Evolutionary conservation across 1,284 basidiomycete species (phyloP).

Genomic region (Ceratobasidium sp.): DNA sequence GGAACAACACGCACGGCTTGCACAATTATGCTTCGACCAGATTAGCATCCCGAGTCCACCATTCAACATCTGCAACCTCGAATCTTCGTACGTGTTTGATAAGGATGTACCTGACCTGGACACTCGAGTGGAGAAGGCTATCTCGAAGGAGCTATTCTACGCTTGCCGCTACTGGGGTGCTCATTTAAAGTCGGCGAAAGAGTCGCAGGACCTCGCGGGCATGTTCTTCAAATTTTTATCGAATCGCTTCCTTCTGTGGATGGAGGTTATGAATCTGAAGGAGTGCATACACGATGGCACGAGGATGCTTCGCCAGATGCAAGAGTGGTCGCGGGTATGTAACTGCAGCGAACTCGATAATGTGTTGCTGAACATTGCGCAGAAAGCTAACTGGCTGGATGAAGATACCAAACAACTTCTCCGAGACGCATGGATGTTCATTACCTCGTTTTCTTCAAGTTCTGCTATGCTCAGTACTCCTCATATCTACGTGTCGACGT

Average conservation of each 20-base stretch:
- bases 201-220: no score
- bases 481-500: no score
- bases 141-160: neutral
- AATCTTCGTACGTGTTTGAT: conserved; percentile 1
- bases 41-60: neutral
- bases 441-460: no score
- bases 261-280: conserved; percentile 18
- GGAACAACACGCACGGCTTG: neutral
- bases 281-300: neutral
- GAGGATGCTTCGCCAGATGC: neutral
- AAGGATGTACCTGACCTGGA: neutral
- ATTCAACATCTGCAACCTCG: no score
- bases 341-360: neutral
- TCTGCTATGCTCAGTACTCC: no score
- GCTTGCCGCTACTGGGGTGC: neutral
- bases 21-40: neutral
- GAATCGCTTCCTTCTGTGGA: neutral
- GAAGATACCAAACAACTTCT: neutral
- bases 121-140: neutral
- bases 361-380: neutral
- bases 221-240: neutral
- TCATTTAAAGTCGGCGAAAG: neutral
- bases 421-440: neutral
- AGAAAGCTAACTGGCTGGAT: neutral
- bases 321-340: conserved; percentile 13